A percentile compares a stretch with the other conserved stretches of the same genome.
Evolutionary conservation across 345 rosid species (phyloP).

Genomic region (Clarkia xantiana): DNA sequence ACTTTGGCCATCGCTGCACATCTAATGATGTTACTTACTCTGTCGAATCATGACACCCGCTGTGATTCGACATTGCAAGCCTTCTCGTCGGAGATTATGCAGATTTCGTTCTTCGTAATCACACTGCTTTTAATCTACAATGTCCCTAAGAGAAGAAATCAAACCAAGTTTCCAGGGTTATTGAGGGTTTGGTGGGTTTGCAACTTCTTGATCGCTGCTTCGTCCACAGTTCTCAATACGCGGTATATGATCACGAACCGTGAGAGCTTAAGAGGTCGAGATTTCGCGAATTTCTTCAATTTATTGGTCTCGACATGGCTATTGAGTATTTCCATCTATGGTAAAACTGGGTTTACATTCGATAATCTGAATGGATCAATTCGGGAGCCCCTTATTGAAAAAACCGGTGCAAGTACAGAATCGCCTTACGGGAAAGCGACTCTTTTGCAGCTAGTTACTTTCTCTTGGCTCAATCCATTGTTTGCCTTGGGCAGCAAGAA

Average conservation of each 20-base stretch:
- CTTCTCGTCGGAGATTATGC: conserved; percentile 37
- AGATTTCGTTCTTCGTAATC: conserved; percentile 31
- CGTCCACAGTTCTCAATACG: conserved; percentile 19
- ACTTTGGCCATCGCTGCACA: conserved; percentile 31
- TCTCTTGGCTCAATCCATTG: conserved; percentile 83
- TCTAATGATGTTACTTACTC: conserved; percentile 24
- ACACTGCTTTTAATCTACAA: conserved; percentile 23
- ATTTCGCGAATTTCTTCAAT: conserved; percentile 31
- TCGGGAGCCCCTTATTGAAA: conserved; percentile 42
- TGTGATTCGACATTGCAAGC: conserved; percentile 30
- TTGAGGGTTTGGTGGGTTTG: conserved; percentile 78
- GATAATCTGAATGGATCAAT: conserved; percentile 12
- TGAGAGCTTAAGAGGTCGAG: conserved; percentile 18
- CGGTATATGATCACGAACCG: conserved; percentile 16
- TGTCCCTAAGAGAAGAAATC: conserved; percentile 14
- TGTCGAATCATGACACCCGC: conserved; percentile 12
- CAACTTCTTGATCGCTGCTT: conserved; percentile 37
- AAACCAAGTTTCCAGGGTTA: conserved; percentile 45
- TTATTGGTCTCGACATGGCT: conserved; percentile 44
- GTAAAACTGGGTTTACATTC: conserved; percentile 41
- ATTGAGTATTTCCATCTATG: conserved; percentile 41
- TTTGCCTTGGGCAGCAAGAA: conserved; percentile 61
- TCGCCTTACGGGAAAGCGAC: conserved; percentile 65
- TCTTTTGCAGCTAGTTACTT: conserved; percentile 58
- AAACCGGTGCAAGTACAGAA: conserved; percentile 21